Conservation (phyloP, 139 green algal genomes). For the Chlamydomonas applanata region DNA sequence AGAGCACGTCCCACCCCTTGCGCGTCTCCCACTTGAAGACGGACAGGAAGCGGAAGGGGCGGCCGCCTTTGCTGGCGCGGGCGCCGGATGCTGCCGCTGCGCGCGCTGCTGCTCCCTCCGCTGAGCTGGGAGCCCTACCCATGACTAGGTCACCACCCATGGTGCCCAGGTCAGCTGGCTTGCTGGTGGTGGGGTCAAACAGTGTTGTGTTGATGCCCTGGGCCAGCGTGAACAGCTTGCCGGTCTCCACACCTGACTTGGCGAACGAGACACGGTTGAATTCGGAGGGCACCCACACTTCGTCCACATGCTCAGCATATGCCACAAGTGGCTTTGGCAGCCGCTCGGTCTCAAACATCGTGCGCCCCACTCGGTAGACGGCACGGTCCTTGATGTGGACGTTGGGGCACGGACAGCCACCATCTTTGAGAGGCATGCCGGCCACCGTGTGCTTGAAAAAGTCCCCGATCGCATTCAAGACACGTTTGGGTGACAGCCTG, state of each 20-base stretch:
- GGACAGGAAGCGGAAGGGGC: slow-evolving; percentile 27
- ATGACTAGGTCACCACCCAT: background rate
- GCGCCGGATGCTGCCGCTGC: background rate
- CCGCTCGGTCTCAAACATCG: slow-evolving; percentile 16
- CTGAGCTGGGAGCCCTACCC: background rate
- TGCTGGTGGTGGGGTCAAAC: background rate
- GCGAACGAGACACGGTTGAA: slow-evolving; percentile 26
- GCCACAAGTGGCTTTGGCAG: background rate
- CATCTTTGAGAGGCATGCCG: background rate
- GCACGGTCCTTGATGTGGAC: background rate
- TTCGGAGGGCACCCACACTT: slow-evolving; percentile 29
- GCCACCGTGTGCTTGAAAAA: slow-evolving; percentile 8
- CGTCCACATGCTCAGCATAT: slow-evolving; percentile 3
- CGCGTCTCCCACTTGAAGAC: slow-evolving; percentile 28
- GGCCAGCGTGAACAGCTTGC: slow-evolving; percentile 27
- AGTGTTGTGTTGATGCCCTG: slow-evolving; percentile 18
- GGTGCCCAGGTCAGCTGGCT: background rate
- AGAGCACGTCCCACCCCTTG: slow-evolving; percentile 9
- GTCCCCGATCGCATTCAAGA: background rate
- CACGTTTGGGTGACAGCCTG: background rate
- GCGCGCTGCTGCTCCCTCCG: background rate
- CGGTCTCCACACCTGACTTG: slow-evolving; percentile 8
- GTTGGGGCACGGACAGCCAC: slow-evolving; percentile 13
- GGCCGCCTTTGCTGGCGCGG: background rate
- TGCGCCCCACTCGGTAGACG: slow-evolving; percentile 1